A percentile compares a stretch with the other conserved stretches of the same genome.
phyloP scores from a whole-genome alignment of 2,329 filamentous ascomycete genomes.

The Phaeoacremonium minimum region DNA sequence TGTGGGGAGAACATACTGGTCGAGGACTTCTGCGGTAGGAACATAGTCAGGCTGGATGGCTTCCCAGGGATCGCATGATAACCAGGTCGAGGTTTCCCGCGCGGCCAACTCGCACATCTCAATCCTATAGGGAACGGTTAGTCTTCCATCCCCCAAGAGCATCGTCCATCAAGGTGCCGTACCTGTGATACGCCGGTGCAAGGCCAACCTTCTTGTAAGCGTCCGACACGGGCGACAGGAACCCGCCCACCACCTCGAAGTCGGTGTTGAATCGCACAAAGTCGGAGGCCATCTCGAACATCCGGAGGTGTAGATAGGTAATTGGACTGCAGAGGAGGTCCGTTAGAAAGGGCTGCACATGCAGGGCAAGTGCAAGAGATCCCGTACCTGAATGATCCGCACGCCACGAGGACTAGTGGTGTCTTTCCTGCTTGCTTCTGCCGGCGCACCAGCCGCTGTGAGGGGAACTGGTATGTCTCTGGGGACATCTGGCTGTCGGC shows the following conservation, averaged over 20 bases:
- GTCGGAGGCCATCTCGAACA: conserved; percentile 31
- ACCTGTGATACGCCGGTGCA: conserved; percentile 67
- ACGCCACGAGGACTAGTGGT: conserved; percentile 28
- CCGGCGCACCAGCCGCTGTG: conserved; percentile 17
- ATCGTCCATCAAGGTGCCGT: no score
- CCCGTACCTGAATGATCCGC: conserved; percentile 27
- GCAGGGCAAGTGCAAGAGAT: background rate
- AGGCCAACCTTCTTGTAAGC: conserved; percentile 76
- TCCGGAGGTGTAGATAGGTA: conserved; percentile 26
- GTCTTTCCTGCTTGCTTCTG: conserved; percentile 19
- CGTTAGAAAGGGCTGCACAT: background rate
- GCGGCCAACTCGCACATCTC: conserved; percentile 86
- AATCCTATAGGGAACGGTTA: conserved; percentile 49
- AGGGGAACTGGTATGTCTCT: conserved; percentile 20
- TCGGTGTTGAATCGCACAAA: conserved; percentile 30
- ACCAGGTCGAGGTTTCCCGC: conserved; percentile 68
- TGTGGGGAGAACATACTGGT: conserved; percentile 2
- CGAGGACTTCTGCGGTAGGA: conserved; percentile 82
- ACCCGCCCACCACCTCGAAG: conserved; percentile 84
- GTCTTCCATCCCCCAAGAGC: no score
- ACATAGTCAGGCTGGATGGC: conserved; percentile 80
- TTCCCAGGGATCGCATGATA: conserved; percentile 89
- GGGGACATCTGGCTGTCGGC: conserved; percentile 8
- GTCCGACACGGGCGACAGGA: conserved; percentile 68
- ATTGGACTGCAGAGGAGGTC: conserved; percentile 12